Percentiles rank a stretch among this genome's conserved stretches.
phyloP scores from a whole-genome alignment of 169 alveolate genomes.

The Plasmodium chabaudi region DNA sequence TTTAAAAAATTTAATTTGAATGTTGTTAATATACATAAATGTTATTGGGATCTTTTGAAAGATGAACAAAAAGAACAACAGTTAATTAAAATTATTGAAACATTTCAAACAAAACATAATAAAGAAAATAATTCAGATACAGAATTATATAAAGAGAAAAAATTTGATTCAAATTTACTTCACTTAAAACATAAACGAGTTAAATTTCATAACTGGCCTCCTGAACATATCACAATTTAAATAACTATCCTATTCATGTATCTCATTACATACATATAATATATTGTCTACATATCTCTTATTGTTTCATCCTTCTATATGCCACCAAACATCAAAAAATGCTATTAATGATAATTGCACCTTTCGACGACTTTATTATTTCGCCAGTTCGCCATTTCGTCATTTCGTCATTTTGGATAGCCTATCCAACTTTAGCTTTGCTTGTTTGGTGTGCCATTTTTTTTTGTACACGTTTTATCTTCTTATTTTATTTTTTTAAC shows the following conservation, averaged over 20 bases:
- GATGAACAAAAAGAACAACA: constrained; percentile 86
- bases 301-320: no score
- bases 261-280: not conserved
- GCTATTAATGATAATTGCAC: no score
- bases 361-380: no score
- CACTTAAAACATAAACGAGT: constrained; percentile 86
- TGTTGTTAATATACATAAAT: constrained; percentile 86
- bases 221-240: constrained; percentile 85
- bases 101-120: constrained; percentile 51
- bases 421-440: no score
- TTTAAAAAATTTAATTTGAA: constrained; percentile 86
- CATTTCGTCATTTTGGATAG: no score
- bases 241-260: not conserved
- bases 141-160: constrained; percentile 75
- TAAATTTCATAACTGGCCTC: constrained; percentile 88
- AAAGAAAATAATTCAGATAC: constrained; percentile 44
- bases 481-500: no score
- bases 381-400: no score
- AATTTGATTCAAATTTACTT: constrained; percentile 72
- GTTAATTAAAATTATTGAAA: constrained; percentile 78
- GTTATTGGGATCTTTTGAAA: constrained; percentile 84
- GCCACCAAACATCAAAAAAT: no score
- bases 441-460: no score
- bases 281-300: not conserved
- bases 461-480: no score